phyloP scores from a whole-genome alignment of 2,329 filamentous ascomycete genomes.

The Cytospora piceicola region DNA sequence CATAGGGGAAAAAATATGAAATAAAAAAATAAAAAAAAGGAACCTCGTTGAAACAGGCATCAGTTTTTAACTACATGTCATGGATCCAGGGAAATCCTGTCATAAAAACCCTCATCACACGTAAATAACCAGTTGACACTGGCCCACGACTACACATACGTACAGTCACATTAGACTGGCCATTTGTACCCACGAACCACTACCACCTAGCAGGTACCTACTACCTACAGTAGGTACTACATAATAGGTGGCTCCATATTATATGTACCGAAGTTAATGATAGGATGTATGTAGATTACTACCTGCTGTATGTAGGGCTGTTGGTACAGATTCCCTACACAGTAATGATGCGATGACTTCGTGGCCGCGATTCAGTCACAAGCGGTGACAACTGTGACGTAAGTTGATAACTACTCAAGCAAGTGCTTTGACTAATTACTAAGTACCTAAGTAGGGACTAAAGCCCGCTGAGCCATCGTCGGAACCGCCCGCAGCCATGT shows the following conservation, averaged over 20 bases:
- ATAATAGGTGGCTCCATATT: too few relatives aligned
- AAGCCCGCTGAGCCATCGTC: not conserved
- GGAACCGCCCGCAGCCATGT: not conserved
- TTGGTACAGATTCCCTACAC: not conserved
- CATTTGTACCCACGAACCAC: not conserved
- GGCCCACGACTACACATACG: too few relatives aligned
- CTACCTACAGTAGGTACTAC: too few relatives aligned
- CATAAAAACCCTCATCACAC: too few relatives aligned
- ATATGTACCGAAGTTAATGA: too few relatives aligned
- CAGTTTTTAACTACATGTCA: not conserved
- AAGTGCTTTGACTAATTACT: not conserved
- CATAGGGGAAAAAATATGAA: too few relatives aligned
- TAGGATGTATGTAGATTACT: not conserved
- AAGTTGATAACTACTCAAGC: not conserved
- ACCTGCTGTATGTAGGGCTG: not conserved
- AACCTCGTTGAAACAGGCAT: not conserved
- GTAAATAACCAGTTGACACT: too few relatives aligned
- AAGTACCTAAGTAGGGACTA: not conserved
- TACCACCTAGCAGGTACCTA: too few relatives aligned
- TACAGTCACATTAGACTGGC: not conserved
- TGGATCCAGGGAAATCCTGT: not conserved
- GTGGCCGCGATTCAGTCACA: not conserved
- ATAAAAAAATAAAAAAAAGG: not conserved
- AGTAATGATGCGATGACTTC: not conserved
- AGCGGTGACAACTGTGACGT: conserved; percentile 2